Base-by-base conservation (phyloP, 192 early-diverging fungal species). In the Coemansia sp. region DNA sequence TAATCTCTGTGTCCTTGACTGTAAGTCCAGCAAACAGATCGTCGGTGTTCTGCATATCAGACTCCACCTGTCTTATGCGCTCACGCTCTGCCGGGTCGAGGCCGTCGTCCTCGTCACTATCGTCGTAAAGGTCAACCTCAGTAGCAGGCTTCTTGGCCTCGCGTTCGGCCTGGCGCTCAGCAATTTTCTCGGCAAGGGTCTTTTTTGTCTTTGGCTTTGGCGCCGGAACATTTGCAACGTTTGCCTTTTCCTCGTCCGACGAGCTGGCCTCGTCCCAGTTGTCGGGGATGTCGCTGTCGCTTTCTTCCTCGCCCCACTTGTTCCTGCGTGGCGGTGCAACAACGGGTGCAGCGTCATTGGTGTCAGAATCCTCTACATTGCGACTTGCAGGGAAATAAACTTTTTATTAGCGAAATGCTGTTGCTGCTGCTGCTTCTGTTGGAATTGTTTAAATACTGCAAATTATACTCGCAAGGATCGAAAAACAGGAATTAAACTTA, bases 1-100 rank as follows among this genome's bases (percentile, higher is more conserved):
- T 62, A 20, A 59, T 56, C 63, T 71, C 34, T 20, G 61, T 45
- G 38, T 84, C 86, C 43, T 83, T 84, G 67, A 92, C 70, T 46
- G 85, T 77, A 30, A 89, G 69, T 18, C 89, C 89, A 38, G 86
- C 67, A 66, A 93, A 91, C 48, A 91, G 76, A 66, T 88, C 88
- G 23, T 85, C 76, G 24, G 86, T 79, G 60, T 87, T 89, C 66
- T 85, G 71, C 44, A 88, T 57, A 68, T 93, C 92, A 21, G 89
- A 66, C 58, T 89, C 87, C 35, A 89, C 68, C 66, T 91, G 81
- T 24, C 84, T 72, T 71, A 83, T 69, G 49, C 81, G 85, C 58
- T 84, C 83, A 36, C 87, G 85, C 67, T 72, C 68, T 64, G 79
- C 87, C 3, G 66, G 15, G 20, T 30, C 23, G 0, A 30, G 56